These are phyloP conservation scores for Gnetum montanum DNA, from an alignment of 75 land plant genomes.

Conservation along the genomic window DNA sequence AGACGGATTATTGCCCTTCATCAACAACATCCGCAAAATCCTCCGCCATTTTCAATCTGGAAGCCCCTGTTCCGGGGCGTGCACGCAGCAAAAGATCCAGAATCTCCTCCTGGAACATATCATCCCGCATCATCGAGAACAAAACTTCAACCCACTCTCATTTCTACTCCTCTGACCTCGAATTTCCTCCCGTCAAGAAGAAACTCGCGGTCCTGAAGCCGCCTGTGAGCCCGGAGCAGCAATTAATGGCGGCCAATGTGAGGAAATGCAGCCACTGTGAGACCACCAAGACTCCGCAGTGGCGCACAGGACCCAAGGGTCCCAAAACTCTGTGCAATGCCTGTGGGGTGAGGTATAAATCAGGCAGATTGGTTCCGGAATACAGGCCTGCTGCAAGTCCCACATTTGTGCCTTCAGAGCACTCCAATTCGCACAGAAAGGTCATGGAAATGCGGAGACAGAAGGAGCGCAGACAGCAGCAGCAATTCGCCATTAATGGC, in stretches of 20 bases:
- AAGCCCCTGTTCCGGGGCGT: constrained; percentile 57
- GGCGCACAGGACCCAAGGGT: constrained; percentile 97
- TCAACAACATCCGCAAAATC: not conserved
- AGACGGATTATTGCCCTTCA: too few relatives aligned
- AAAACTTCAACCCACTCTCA: constrained; percentile 6
- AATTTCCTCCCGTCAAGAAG: constrained; percentile 1
- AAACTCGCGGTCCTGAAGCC: constrained; percentile 1
- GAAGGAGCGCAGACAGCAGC: constrained; percentile 40
- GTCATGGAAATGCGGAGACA: constrained; percentile 90
- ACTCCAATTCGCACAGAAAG: constrained; percentile 92
- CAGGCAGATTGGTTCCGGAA: constrained; percentile 90
- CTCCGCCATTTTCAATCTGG: constrained; percentile 23
- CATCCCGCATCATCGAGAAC: constrained; percentile 45
- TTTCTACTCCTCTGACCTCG: constrained; percentile 1
- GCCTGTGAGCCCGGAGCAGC: constrained; percentile 9
- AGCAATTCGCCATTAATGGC: not conserved
- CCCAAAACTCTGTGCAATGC: constrained; percentile 97
- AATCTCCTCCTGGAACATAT: constrained; percentile 44
- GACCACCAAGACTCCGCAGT: constrained; percentile 91
- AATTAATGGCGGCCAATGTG: constrained; percentile 10
- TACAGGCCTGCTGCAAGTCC: constrained; percentile 99
- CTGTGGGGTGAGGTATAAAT: constrained; percentile 92
- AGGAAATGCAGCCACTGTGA: constrained; percentile 88
- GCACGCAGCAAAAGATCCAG: constrained; percentile 84
- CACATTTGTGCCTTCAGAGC: constrained; percentile 64